Percentiles rank a stretch among this genome's conserved stretches.
Evolutionary conservation across 2,329 filamentous ascomycete species (phyloP).

Genomic region (Paraconiothyrium brasiliense): DNA sequence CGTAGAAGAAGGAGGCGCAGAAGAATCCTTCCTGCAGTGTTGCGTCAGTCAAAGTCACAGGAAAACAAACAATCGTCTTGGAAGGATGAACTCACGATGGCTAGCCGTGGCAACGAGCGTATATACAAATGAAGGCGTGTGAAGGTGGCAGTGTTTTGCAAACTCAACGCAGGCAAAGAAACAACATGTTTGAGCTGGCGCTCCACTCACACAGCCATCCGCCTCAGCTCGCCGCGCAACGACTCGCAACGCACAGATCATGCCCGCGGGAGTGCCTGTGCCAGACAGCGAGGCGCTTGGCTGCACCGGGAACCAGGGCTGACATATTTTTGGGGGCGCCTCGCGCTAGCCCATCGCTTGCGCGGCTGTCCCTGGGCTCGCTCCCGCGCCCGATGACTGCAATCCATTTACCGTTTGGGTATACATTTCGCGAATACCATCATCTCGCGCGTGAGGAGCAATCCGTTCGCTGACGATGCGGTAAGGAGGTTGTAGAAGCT

Average conservation of each 20-base stretch:
- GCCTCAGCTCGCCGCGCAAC: constrained; percentile 14
- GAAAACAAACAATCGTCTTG: constrained; percentile 7
- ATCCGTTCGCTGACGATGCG: not conserved
- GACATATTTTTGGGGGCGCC: constrained; percentile 8
- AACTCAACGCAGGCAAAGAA: constrained; percentile 4
- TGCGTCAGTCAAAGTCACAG: constrained; percentile 7
- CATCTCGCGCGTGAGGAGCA: constrained; percentile 1
- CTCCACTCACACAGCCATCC: constrained; percentile 14
- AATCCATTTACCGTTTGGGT: not conserved
- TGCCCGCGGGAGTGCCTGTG: constrained; percentile 12
- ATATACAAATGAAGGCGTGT: constrained; percentile 7
- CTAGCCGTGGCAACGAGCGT: constrained; percentile 2
- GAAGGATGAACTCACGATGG: constrained; percentile 8
- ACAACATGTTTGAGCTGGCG: constrained; percentile 14
- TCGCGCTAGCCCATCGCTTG: not conserved
- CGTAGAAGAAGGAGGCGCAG: constrained; percentile 1
- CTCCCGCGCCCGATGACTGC: not conserved
- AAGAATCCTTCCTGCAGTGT: constrained; percentile 11
- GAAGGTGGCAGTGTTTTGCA: constrained; percentile 9
- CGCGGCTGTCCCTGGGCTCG: constrained; percentile 6
- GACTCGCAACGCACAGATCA: constrained; percentile 14
- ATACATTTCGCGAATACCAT: not conserved
- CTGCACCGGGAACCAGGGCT: constrained; percentile 15
- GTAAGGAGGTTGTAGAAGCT: not conserved
- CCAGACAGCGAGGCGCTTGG: constrained; percentile 13